Evolutionary conservation across 768 basidiomycete genomes (phyloP), one percentile per base, ranked within the genome.

Genomic region (Podaxis sp.): DNA sequence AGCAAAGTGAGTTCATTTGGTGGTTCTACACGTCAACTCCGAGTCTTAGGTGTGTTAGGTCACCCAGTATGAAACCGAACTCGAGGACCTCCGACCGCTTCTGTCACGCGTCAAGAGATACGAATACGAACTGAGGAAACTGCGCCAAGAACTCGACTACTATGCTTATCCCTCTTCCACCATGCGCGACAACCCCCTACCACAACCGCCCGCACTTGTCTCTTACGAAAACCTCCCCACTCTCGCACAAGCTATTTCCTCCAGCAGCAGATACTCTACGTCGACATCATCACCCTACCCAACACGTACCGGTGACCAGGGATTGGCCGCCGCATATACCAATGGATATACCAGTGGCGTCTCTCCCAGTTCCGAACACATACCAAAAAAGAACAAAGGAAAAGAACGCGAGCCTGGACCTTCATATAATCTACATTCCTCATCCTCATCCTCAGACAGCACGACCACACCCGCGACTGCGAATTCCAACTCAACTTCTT

Each of bases 181-280:
- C 22, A n/a, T 55, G 38, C 62, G 55, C 33, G 53, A 59, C 55
- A 58, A 68, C 69, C 86, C 86, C 3, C 77, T 87, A 19, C 85
- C 85, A 24, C 71, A 75, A 46, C 85, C 85, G n/a, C 85, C 85
- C 12, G 79, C 82, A 60, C 85, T 83, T 2, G 70, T 85, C 6
- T 76, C 81, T 8, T 71, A 80, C 9, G 80, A 82, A 26, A 74
- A 76, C 44, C 73, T 83, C 19, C 79, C 82, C 11, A 56, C 76
- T 11, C 79, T 82, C 57, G 73, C 75, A 17, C 75, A 78, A 64
- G 70, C 75, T 5, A 53, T 68, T 52, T 15, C 12, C 17, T 46
- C 44, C 5, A 19, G 19, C 44, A 46, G 44, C 17, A 17, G 17
- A 19, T 3, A 17, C 44, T 46, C 44, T 67, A 68, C 3, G 49